phyloP scores from a whole-genome alignment of 805 yeast species.

The Candida nonsorbophila region DNA sequence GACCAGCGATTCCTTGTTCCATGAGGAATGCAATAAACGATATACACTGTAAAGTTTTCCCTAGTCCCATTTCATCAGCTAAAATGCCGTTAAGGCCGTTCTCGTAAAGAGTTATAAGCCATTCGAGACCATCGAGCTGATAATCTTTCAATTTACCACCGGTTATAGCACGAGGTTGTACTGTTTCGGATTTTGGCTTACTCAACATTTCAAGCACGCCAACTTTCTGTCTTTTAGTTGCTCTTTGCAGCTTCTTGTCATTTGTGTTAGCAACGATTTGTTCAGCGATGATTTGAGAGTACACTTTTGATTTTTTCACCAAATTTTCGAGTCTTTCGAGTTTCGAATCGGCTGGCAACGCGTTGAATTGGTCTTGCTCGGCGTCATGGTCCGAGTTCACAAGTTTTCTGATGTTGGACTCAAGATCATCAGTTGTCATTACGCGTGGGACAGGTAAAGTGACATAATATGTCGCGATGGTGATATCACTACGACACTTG shows the following conservation, averaged over 20 bases:
- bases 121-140: slow-evolving; percentile 85
- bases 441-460: too few relatives aligned
- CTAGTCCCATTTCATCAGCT: slow-evolving; percentile 98
- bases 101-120: slow-evolving; percentile 84
- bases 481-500: too few relatives aligned
- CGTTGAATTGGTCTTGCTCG: slow-evolving; percentile 35
- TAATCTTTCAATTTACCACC: slow-evolving; percentile 69
- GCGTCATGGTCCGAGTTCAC: too few relatives aligned
- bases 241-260: slow-evolving; percentile 14
- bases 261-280: slow-evolving; percentile 48
- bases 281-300: slow-evolving; percentile 81
- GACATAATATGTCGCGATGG: too few relatives aligned
- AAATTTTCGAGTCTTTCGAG: slow-evolving; percentile 63
- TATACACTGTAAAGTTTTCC: slow-evolving; percentile 88
- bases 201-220: slow-evolving; percentile 5
- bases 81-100: slow-evolving; percentile 93
- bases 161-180: slow-evolving; percentile 26
- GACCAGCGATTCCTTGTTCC: slow-evolving; percentile 75
- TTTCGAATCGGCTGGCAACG: slow-evolving; percentile 49
- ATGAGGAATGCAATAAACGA: slow-evolving; percentile 69
- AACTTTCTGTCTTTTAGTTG: slow-evolving; percentile 1
- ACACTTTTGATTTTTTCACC: slow-evolving; percentile 83
- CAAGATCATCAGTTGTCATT: too few relatives aligned
- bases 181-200: slow-evolving; percentile 5
- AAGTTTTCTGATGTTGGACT: too few relatives aligned